A percentile compares a stretch with the other conserved stretches of the same genome.
These are phyloP conservation scores for Chrysopogon serrulatus DNA, from an alignment of 176 grass and related monocot species.

Conservation along the genomic window DNA sequence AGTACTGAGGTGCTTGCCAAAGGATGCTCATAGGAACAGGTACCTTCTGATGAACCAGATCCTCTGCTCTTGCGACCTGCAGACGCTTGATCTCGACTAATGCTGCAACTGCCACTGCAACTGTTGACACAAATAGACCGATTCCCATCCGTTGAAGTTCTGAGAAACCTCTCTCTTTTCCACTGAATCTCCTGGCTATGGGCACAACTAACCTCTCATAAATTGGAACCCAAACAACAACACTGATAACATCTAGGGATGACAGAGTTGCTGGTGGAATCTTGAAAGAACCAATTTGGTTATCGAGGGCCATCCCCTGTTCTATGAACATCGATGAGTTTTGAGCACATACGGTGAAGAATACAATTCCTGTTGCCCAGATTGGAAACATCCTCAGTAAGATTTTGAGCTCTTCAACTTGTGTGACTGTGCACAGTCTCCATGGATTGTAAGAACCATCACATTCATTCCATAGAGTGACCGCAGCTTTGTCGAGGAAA, in stretches of 20 bases:
- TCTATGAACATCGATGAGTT: slow-evolving; percentile 79
- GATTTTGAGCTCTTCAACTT: slow-evolving; percentile 87
- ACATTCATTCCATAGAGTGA: slow-evolving; percentile 31
- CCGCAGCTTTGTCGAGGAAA: slow-evolving; percentile 80
- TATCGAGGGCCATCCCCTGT: slow-evolving; percentile 73
- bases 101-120: slow-evolving; percentile 54
- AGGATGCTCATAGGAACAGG: slow-evolving; percentile 76
- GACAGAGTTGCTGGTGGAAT: slow-evolving; percentile 74
- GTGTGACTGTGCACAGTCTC: slow-evolving; percentile 81
- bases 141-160: slow-evolving; percentile 73
- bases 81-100: slow-evolving; percentile 72
- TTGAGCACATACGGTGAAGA: slow-evolving; percentile 72
- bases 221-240: slow-evolving; percentile 58
- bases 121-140: slow-evolving; percentile 68
- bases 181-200: slow-evolving; percentile 57
- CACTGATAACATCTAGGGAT: slow-evolving; percentile 65
- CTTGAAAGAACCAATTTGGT: slow-evolving; percentile 42
- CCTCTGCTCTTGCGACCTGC: slow-evolving; percentile 52
- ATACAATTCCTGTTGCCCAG: slow-evolving; percentile 77
- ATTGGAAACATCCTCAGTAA: slow-evolving; percentile 78
- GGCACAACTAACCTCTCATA: slow-evolving; percentile 79
- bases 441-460: slow-evolving; percentile 45
- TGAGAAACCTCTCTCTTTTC: slow-evolving; percentile 79
- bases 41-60: slow-evolving; percentile 44
- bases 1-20: slow-evolving; percentile 82